Base-by-base conservation (phyloP, 1,284 basidiomycete genomes). In the Mrakiaceae sp. region DNA sequence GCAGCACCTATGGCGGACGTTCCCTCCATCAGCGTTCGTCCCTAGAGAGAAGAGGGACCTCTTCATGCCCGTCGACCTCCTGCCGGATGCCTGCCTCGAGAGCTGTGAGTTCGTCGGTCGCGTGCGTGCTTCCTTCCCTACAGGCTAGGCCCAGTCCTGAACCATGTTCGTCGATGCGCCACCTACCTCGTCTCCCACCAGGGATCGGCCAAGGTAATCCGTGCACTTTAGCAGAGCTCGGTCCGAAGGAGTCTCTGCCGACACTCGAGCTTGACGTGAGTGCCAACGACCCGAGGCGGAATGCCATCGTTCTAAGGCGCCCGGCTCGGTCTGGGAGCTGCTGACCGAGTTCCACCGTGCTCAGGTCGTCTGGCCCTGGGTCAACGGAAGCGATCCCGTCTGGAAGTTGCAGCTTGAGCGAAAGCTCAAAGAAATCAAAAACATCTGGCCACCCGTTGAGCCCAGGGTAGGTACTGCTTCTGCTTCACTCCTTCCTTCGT, bases 281-380 rank as follows among this genome's bases (percentile, higher is more conserved):
- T 47, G 16, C 39, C 4, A 6, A 43, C 58, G 27, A 27, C n/a
- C 11, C 3, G 6, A 14, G 6, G 55, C 14, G 43, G 14, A 46
- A 11, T 6, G 8, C 40, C 6, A 6, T 27, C 8, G 12, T 60
- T 49, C 60, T 52, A 6, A 12, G 3, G 9, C 44, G 7, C 42
- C 50, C 11, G 14, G 16, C 27, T 27, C 27, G 2, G 27, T 1
- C 1, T 27, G 27, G 27, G 27, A 27, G 27, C 27, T 27, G 27
- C 27, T 27, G 27, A 27, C 27, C 27, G 27, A 27, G 27, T 51
- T 48, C 27, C 42, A 6, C 47, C 16, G 8, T 14, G 39, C 16
- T 5, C 57, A 63, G 51, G 56, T 63, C 47, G 46, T 63, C 44
- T 62, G 48, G 55, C 63, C 65, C 4, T 66, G 60, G 60, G 61